These are phyloP conservation scores for Pseudohyphozyma bogoriensis DNA, from an alignment of 768 basidiomycete genomes.

Conservation along the genomic window DNA sequence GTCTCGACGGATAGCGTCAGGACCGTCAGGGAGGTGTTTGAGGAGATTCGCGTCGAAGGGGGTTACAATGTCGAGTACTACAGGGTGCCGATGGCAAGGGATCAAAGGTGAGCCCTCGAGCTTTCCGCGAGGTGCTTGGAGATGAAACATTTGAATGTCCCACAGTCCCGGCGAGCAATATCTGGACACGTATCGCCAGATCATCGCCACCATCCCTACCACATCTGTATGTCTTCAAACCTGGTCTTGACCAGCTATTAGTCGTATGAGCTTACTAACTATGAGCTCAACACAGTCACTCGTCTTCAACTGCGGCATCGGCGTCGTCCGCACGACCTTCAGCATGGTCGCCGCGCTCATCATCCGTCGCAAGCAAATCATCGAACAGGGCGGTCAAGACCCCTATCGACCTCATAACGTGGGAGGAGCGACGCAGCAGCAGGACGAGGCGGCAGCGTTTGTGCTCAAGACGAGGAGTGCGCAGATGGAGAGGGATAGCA, in stretches of 20 bases:
- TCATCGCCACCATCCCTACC: conserved; percentile 66
- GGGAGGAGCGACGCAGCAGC: not conserved
- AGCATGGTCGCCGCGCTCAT: conserved; percentile 92
- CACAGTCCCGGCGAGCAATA: conserved; percentile 97
- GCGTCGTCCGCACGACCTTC: conserved; percentile 80
- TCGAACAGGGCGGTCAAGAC: conserved; percentile 58
- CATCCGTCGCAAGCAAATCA: conserved; percentile 64
- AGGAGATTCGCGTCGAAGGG: conserved; percentile 57
- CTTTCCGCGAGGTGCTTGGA: too few species aligned
- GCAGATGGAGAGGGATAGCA: conserved; percentile 36
- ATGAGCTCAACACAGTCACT: too few species aligned
- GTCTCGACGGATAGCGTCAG: conserved; percentile 86
- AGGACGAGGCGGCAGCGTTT: conserved; percentile 26
- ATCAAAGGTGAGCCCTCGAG: too few species aligned
- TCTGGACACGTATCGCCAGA: conserved; percentile 78
- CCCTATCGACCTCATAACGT: conserved; percentile 49
- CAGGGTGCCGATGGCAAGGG: conserved; percentile 88
- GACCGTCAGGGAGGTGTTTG: conserved; percentile 80
- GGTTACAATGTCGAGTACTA: conserved; percentile 83
- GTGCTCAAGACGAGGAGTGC: conserved; percentile 38
- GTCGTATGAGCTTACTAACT: too few species aligned
- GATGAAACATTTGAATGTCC: too few species aligned
- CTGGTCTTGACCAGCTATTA: too few species aligned
- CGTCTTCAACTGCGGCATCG: conserved; percentile 95
- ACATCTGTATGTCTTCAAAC: too few species aligned